Evolutionary conservation across 2,329 filamentous ascomycete species (phyloP).

Genomic region (Fusarium agapanthi): DNA sequence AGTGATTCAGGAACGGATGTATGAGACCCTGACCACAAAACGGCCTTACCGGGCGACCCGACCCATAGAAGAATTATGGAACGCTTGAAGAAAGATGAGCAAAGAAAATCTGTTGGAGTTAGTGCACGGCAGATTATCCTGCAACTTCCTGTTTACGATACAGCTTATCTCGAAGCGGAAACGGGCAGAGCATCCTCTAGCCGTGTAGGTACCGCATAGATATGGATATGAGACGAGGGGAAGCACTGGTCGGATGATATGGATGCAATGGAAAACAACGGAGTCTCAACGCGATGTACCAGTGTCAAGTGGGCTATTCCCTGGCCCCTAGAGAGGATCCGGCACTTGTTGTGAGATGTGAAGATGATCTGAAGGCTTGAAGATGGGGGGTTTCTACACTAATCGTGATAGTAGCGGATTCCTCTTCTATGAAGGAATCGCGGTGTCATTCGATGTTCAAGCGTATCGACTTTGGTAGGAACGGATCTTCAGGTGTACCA

Average conservation of each 20-base stretch:
- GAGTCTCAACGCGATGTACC: constrained; percentile 33
- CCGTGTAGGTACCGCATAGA: constrained; percentile 4
- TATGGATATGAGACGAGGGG: constrained; percentile 34
- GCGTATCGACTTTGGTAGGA: background rate
- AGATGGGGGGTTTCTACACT: background rate
- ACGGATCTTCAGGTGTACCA: constrained; percentile 2
- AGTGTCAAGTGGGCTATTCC: constrained; percentile 30
- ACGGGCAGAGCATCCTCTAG: constrained; percentile 17
- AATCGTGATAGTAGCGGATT: background rate
- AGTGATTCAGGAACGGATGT: constrained; percentile 28
- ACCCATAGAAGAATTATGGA: constrained; percentile 40
- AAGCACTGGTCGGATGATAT: constrained; percentile 21
- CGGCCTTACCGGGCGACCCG: constrained; percentile 36
- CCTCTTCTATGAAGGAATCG: constrained; percentile 1
- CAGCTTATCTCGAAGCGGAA: constrained; percentile 35
- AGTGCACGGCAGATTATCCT: constrained; percentile 32
- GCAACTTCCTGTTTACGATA: constrained; percentile 30
- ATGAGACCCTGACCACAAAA: constrained; percentile 29
- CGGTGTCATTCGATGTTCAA: constrained; percentile 17
- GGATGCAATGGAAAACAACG: constrained; percentile 9
- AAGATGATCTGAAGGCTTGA: constrained; percentile 16
- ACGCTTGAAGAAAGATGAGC: constrained; percentile 28
- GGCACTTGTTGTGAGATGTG: constrained; percentile 25
- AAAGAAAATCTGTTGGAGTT: constrained; percentile 10
- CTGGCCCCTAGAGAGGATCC: constrained; percentile 30